These are phyloP conservation scores for Borealophlyctis nickersoniae DNA, from an alignment of 192 early-diverging fungal species.

Conservation along the genomic window DNA sequence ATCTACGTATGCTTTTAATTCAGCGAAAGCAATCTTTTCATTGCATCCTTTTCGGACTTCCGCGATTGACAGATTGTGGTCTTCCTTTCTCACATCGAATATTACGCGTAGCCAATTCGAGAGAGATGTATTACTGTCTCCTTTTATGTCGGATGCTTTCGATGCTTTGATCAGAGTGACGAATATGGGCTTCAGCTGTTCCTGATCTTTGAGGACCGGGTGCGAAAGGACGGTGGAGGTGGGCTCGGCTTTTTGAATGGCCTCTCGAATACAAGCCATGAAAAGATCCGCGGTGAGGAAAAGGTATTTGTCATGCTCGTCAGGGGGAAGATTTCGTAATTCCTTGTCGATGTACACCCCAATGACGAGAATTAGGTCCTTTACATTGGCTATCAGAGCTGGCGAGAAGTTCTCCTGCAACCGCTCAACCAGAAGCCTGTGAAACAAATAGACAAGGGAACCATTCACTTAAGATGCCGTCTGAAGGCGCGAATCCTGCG, in stretches of 20 bases:
- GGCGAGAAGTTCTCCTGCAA: conserved; percentile 7
- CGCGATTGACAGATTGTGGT: conserved; percentile 17
- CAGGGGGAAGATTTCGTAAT: conserved; percentile 8
- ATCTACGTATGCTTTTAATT: conserved; percentile 25
- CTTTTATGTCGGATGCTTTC: conserved; percentile 5
- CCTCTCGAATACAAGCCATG: conserved; percentile 26
- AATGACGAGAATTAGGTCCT: conserved; percentile 24
- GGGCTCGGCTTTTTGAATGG: conserved; percentile 27
- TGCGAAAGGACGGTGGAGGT: conserved; percentile 16
- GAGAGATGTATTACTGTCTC: conserved; percentile 14
- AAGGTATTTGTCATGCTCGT: conserved; percentile 25
- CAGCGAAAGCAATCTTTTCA: conserved; percentile 22
- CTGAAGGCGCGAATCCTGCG: not conserved
- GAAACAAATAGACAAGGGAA: not conserved
- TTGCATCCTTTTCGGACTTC: conserved; percentile 12
- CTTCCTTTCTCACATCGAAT: conserved; percentile 32
- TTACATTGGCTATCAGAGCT: conserved; percentile 12
- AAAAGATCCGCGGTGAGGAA: conserved; percentile 25
- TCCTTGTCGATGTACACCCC: conserved; percentile 29
- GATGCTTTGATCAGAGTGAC: conserved; percentile 9
- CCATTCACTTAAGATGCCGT: not conserved
- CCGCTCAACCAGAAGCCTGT: conserved; percentile 14
- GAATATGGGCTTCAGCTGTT: conserved; percentile 20
- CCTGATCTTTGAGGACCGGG: conserved; percentile 26
- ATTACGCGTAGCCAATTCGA: conserved; percentile 31